These are phyloP conservation scores for Boeremia lycopersici DNA, from an alignment of 2,329 filamentous ascomycete species.

Conservation along the genomic window DNA sequence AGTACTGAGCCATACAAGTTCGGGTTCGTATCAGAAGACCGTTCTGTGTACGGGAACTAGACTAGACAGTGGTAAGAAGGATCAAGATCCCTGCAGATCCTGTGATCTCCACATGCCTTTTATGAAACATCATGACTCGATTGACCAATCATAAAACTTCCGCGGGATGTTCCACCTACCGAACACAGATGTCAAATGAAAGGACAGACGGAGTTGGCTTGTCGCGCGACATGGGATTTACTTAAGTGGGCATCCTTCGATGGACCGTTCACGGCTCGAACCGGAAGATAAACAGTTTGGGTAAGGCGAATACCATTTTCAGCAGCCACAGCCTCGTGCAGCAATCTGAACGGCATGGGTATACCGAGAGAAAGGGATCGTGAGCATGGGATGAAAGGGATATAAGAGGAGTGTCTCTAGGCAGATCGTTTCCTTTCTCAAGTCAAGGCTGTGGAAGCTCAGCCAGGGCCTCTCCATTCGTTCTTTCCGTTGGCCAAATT, in stretches of 20 bases:
- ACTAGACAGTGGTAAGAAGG: neutral
- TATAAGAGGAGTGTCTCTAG: neutral
- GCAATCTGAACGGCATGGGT: neutral
- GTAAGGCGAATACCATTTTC: neutral
- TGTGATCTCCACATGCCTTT: conserved; percentile 3
- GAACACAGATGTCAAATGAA: neutral
- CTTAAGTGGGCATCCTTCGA: neutral
- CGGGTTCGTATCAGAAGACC: neutral
- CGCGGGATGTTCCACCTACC: neutral
- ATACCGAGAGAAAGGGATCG: neutral
- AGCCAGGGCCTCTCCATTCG: neutral
- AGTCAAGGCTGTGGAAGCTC: neutral
- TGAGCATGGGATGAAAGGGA: neutral
- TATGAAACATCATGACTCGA: conserved; percentile 11
- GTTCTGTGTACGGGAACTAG: neutral
- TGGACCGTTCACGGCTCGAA: neutral
- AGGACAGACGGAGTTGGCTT: neutral
- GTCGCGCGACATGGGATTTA: neutral
- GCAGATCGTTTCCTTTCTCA: neutral
- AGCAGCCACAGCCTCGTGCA: neutral
- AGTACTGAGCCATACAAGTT: neutral
- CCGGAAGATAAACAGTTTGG: neutral
- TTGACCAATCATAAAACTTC: neutral
- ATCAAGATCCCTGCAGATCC: neutral
- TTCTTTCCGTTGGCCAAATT: neutral